A percentile compares a stretch with the other conserved stretches of the same genome.
These are phyloP conservation scores for Heteromeles arbutifolia DNA, from an alignment of 306 rosid species.

Conservation along the genomic window DNA sequence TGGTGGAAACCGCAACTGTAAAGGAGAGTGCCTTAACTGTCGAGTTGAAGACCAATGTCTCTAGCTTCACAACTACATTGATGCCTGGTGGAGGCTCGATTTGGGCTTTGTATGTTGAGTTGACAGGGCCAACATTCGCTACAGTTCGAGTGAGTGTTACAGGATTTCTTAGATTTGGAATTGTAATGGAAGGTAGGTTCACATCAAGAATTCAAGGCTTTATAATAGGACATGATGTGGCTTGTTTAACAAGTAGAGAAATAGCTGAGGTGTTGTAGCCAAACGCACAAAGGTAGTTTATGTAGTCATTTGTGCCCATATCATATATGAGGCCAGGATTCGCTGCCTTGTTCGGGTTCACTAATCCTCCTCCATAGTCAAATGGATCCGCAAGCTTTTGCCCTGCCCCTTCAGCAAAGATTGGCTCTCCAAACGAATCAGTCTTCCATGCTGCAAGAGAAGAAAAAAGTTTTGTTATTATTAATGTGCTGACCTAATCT, in stretches of 20 bases:
- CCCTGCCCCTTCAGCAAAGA: too few relatives aligned
- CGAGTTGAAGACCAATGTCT: slow-evolving; percentile 28
- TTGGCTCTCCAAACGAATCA: too few relatives aligned
- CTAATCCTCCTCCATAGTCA: too few relatives aligned
- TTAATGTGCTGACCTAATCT: neutral
- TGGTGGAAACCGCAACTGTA: slow-evolving; percentile 20
- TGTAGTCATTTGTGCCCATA: too few relatives aligned
- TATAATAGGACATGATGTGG: slow-evolving; percentile 20
- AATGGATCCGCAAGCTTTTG: too few relatives aligned
- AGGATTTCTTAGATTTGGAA: slow-evolving; percentile 20
- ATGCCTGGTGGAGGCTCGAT: slow-evolving; percentile 29
- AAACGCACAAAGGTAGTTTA: too few relatives aligned
- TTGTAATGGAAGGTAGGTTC: slow-evolving; percentile 39
- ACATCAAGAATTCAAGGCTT: slow-evolving; percentile 23
- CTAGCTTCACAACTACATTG: slow-evolving; percentile 18
- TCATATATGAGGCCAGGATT: too few relatives aligned
- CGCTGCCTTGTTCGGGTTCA: too few relatives aligned
- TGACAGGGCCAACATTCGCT: slow-evolving; percentile 25
- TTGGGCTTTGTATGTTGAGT: slow-evolving; percentile 20
- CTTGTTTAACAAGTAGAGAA: slow-evolving; percentile 3
- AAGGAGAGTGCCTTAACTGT: slow-evolving; percentile 20
- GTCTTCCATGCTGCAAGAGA: too few relatives aligned
- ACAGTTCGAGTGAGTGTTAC: slow-evolving; percentile 31
- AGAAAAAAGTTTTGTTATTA: too few relatives aligned
- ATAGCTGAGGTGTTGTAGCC: too few relatives aligned